A percentile compares a stretch with the other conserved stretches of the same genome.
These are phyloP conservation scores for Cyclocybe cylindracea DNA, from an alignment of 768 basidiomycete species.

Conservation along the genomic window DNA sequence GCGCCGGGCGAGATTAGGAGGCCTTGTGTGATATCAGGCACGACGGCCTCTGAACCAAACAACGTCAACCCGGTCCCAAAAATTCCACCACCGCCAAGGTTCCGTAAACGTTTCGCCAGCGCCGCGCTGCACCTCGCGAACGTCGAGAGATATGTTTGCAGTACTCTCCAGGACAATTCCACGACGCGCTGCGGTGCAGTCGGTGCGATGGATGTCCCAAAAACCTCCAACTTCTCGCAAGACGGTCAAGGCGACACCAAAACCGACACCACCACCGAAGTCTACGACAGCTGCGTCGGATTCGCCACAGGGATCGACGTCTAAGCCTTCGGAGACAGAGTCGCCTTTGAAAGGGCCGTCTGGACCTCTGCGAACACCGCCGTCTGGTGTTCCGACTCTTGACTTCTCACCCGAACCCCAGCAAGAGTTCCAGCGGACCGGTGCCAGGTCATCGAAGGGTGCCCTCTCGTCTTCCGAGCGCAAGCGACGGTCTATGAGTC, in stretches of 20 bases:
- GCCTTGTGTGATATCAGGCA: not conserved
- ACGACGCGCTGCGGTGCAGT: conserved; percentile 30
- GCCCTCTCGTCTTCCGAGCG: conserved; percentile 80
- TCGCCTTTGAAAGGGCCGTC: not conserved
- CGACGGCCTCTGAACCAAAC: conserved; percentile 6
- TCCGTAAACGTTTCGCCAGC: not conserved
- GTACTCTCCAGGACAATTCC: conserved; percentile 35
- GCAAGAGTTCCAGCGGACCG: conserved; percentile 54
- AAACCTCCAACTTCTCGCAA: conserved; percentile 18
- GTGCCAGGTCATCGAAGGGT: conserved; percentile 77
- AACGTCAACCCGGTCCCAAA: conserved; percentile 14
- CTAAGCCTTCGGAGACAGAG: not conserved
- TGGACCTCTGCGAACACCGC: conserved; percentile 4
- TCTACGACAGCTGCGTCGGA: conserved; percentile 18
- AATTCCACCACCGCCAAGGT: conserved; percentile 1
- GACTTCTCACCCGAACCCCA: conserved; percentile 63
- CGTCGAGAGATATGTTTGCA: conserved; percentile 25
- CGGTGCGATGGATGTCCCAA: conserved; percentile 37
- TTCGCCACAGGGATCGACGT: conserved; percentile 14
- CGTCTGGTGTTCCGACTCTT: conserved; percentile 45
- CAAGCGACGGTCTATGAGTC: conserved; percentile 56
- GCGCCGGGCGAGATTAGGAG: not conserved
- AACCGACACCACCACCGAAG: conserved; percentile 17
- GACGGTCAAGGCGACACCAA: conserved; percentile 9
- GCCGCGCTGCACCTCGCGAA: conserved; percentile 1